These are phyloP conservation scores for Dendrocalamus latiflorus DNA, from an alignment of 202 grass and related monocot genomes.

Conservation along the genomic window DNA sequence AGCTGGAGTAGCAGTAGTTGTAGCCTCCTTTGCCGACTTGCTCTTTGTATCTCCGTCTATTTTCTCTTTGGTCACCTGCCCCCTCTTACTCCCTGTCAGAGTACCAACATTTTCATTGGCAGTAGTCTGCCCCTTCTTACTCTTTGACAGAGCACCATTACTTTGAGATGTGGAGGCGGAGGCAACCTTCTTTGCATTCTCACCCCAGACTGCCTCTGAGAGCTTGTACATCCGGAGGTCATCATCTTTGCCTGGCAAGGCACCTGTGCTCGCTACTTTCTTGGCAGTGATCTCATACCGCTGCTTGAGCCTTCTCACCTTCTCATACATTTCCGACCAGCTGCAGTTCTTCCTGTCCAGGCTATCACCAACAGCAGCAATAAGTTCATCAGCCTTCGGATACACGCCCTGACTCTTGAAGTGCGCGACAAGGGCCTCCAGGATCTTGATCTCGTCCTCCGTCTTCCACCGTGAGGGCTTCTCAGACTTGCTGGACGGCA, in stretches of 20 bases:
- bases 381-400: slow-evolving; percentile 5
- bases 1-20: not conserved
- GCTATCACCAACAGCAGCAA: slow-evolving; percentile 5
- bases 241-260: not conserved
- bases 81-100: slow-evolving; percentile 12
- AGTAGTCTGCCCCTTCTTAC: slow-evolving; percentile 17
- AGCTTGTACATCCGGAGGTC: slow-evolving; percentile 20
- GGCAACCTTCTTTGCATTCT: not conserved
- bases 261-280: slow-evolving; percentile 1
- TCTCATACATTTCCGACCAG: slow-evolving; percentile 36
- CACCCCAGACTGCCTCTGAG: slow-evolving; percentile 25
- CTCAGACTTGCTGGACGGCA: not conserved
- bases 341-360: slow-evolving; percentile 21
- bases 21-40: not conserved
- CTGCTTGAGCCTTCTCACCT: slow-evolving; percentile 33
- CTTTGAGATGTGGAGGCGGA: not conserved
- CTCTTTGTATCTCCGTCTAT: not conserved
- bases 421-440: slow-evolving; percentile 29
- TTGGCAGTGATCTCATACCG: slow-evolving; percentile 3
- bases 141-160: not conserved
- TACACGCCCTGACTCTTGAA: slow-evolving; percentile 15
- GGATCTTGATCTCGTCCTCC: slow-evolving; percentile 42
- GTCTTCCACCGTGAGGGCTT: slow-evolving; percentile 18
- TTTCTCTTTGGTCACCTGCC: not conserved
- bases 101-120: not conserved